Evolutionary conservation across 176 grass and related monocot genomes (phyloP), one percentile per base, ranked within the genome.

Genomic region (Oryza glumipatula): DNA sequence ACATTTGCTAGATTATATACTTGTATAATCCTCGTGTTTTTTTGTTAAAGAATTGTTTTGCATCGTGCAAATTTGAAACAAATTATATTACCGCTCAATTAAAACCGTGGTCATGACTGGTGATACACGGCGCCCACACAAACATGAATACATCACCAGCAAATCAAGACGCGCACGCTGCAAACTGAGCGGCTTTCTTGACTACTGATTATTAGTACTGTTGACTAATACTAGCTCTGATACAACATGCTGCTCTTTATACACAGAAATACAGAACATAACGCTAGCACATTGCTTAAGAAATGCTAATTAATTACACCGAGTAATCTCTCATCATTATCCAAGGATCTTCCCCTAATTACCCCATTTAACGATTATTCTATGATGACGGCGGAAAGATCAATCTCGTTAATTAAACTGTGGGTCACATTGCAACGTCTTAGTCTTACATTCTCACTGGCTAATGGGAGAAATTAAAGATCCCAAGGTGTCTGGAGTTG

Each of bases 401-500:
- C 78, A 26, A 81, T 33, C 24, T 26, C 21, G 2, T 35, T 14
- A 30, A 9, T 56, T 19, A 56, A 56, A 56, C 22, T 0, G 15
- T 21, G 9, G 7, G 65, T 43, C 33, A 77, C 74, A 70, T 24
- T 47, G 28, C 4, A 7, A n/a, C 14, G 44, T 86, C 84, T 28
- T 70, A 23, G n/a, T 67, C 78, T 22, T 56, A 21, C 52, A 56
- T 54, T 54, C 52, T 56, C 23, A 24, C 17, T 32, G 12, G 67
- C 21, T 39, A 41, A 11, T 7, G 14, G 28, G 21, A 14, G 26
- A 56, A 56, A 56, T 19, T 56, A 56, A 46, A 22, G 39, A n/a
- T 19, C 61, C 72, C 77, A 65, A 41, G 5, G 68, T 65, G 17
- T 1, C 66, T 21, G 84, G 76, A 86, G 84, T 49, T 36, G 76